Base-by-base conservation (phyloP, 208 protist species). In the Trypanosoma vivax region DNA sequence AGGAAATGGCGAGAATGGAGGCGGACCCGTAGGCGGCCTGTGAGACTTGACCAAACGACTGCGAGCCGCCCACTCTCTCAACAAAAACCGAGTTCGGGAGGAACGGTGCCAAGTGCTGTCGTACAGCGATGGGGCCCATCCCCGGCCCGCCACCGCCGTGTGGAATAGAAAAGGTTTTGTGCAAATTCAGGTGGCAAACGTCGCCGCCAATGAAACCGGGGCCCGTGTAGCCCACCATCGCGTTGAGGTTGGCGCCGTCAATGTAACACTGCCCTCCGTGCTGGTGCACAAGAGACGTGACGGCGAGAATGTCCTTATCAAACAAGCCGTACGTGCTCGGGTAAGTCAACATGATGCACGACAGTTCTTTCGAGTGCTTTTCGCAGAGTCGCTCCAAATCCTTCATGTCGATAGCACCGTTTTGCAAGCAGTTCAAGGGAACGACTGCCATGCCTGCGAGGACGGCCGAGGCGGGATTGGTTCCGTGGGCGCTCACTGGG, bases 231-330 rank as follows among this genome's bases (percentile, higher is more conserved):
- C 93, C 96, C 6, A 97, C 85, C 50, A 96, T 91, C 19, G 97
- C 97, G 70, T 99, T 99, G 66, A 99, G 83, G 83, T 99, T 99
- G 21, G 97, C 97, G 21, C 98, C 97, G 59, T 99, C 98, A 75
- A 99, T 96, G 68, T 98, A 99, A 33, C 98, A 96, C 62, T 96
- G 88, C 18, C 91, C 95, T 43, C 96, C 96, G 61, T 83, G 37
- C 13, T 86, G 62, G 75, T 98, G 95, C 10, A 98, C 67, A 45
- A 96, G 60, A 4, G 75, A 49, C 27, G 81, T 95, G 10, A 90
- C 82, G 40, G 92, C 81, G 2, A 74, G 63, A 45, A 99, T 97
- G 48, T 83, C 77, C 45, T 92, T 79, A 58, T 99, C 97, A 68
- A 97, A 99, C 13, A 99, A 85, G 46, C 98, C 97, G 65, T 97